Base-by-base conservation (phyloP, 2,329 filamentous ascomycete genomes). In the Xylariales sp. region DNA sequence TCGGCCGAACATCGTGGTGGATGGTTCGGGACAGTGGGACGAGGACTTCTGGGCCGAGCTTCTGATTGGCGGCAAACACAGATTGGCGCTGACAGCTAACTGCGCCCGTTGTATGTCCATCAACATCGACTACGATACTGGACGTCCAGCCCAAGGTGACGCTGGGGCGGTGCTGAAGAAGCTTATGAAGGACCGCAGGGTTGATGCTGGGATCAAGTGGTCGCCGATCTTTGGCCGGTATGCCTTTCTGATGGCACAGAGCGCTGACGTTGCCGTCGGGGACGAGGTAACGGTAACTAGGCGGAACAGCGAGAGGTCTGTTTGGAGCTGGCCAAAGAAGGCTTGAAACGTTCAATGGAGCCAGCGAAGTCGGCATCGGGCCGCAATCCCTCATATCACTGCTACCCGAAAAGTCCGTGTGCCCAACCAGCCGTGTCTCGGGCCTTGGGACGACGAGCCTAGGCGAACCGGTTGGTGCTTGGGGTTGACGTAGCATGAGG, bases 41-140 rank as follows among this genome's bases (percentile, higher is more conserved):
- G 84, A 89, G 58, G 85, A 89, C 56, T 87, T 75, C 54, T 89
- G 84, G 85, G 75, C 66, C 3, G 78, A 82, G 53, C 60, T 88
- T 24, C 59, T 60, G 12, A 57, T 84, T 28, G 52, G 54, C 1
- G 40, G 45, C 5, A 37, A 31, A 28, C 37, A 50, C 11, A 45
- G 49, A 29, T 64, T 88, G 5, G 55, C 74, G 4, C 64, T 88
- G 21, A 88, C 82, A 24, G 78, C 77, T 38, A 86, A 88, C 58
- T 89, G 84, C 56, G 73, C 70, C 24, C 70, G 85, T 28, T 90
- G 85, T 59, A 64, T 69, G 21, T 85, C 80, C 46, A 65, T 88
- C 46, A 88, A 87, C 60, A 76, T 89, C 44, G 81, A 88, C 63
- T 86, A 85, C 56, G 56, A 64, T 16, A 86, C 79, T 0, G 85